Evolutionary conservation across 2,329 filamentous ascomycete genomes (phyloP), one percentile per base, ranked within the genome.

Genomic region (Cordyceps cateniannulata): DNA sequence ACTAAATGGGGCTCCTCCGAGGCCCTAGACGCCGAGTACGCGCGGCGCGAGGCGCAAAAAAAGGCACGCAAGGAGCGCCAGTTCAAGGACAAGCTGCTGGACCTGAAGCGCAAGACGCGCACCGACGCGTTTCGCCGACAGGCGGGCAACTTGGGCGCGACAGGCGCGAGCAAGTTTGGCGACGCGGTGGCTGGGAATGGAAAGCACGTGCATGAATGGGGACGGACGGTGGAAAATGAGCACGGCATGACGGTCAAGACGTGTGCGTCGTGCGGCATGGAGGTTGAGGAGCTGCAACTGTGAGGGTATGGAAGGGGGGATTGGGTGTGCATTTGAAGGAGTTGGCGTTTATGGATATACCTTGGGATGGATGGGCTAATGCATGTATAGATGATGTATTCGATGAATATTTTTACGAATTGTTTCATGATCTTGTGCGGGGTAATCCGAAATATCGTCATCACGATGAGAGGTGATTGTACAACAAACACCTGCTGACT

Each of bases 1-100:
- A 86, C 85, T 65, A 97, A 97, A 76, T 99, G 95, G 95, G 95
- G 95, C 0, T 91, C 88, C 0, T 76, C 90, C 0, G 92, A 95
- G 69, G 89, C 87, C 0, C 77, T 98, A 5, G 95, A 98, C 70
- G 90, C 84, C 5, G 93, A 98, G 75, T 98, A 95, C 68, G 90
- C 89, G 72, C 84, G 84, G 64, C 83, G 93, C 20, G 87, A 92
- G 70, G 76, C 78, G 2, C 88, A 95, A 59, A 92, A 91, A 75
- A 96, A 96, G 76, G 83, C 82, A 52, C 81, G 91, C 57, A 96
- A 96, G 70, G 93, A 97, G 72, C 86, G 87, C 68, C 96, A 96
- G 73, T 98, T 98, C 75, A 91, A 90, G 70, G 87, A 85, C 62
- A 96, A 96, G 77, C 78, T 99, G 38, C 81, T 89, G 6, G 93